Base-by-base conservation (phyloP, 768 basidiomycete species). In the Lactarius tabidus region DNA sequence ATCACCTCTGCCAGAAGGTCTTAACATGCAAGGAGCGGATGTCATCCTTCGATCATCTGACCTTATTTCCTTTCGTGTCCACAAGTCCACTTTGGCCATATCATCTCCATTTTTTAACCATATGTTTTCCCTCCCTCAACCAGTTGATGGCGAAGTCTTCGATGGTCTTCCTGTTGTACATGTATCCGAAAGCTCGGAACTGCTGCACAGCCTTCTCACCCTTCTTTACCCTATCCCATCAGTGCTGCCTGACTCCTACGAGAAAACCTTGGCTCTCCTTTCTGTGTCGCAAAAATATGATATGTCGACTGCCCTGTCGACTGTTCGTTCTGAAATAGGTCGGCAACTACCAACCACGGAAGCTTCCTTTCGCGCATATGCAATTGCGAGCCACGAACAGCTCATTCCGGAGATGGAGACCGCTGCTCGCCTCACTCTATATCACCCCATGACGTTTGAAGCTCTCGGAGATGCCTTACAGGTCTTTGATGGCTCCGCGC, bases 231-330 rank as follows among this genome's bases (percentile, higher is more conserved):
- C 57, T 3, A n/a, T 52, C 39, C 20, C 41, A 7, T 29, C 23
- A 26, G 5, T 15, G 9, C 9, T 36, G 14, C 31, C 45, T 17
- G 36, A 31, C 1, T 52, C 63, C 3, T 39, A 48, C n/a, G 52
- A 59, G 6, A 31, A n/a, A 23, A 29, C 64, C 1, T 10, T 54
- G 8, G 28, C 6, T 39, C 61, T 69, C 15, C 59, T 70, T 20
- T 59, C 62, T 2, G 71, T 68, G 0, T 70, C 66, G 6, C 17
- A 43, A n/a, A 74, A 74, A 60, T 74, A 71, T 62, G 55, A 71
- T 9, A 69, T 74, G 65, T 28, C 45, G 20, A 45, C 35, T 41
- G 20, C 18, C 7, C 7, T 43, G 4, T 20, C 43, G 3, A 10
- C 7, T 10, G 0, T 43, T 20, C 43, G 43, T 33, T 18, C 55